These are phyloP conservation scores for Sanguinoderma infundibulare DNA, from an alignment of 1,284 basidiomycete genomes.

Conservation along the genomic window DNA sequence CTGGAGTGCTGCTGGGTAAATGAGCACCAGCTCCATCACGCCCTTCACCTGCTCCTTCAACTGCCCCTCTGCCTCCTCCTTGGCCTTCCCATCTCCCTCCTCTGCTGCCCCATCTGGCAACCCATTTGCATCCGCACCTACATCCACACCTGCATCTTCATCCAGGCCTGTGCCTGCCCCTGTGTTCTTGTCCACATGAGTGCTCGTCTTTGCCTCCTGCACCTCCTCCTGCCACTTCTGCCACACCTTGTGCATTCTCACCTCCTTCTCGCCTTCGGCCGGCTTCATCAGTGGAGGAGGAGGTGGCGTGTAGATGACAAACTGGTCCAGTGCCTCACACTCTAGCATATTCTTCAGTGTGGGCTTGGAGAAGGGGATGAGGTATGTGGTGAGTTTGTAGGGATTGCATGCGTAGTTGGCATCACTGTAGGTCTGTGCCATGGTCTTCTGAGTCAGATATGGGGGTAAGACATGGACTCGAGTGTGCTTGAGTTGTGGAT, in stretches of 20 bases:
- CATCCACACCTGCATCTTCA: neutral
- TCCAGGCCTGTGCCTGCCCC: neutral
- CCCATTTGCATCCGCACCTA: neutral
- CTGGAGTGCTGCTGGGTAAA: neutral
- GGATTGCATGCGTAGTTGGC: neutral
- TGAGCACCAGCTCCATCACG: neutral
- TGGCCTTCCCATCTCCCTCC: too few relatives aligned
- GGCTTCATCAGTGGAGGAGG: neutral
- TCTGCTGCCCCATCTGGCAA: neutral
- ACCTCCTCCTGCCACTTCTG: conserved; percentile 3
- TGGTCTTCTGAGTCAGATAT: neutral
- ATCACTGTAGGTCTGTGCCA: neutral
- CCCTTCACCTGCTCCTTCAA: neutral
- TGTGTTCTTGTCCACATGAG: neutral
- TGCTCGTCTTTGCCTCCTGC: conserved; percentile 2
- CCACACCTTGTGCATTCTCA: neutral
- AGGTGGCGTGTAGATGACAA: neutral
- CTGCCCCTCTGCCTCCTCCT: neutral
- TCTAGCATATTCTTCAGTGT: neutral
- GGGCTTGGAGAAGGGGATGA: neutral
- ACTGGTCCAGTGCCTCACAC: neutral
- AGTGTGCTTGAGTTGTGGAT: neutral
- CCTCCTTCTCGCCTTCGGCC: conserved; percentile 2
- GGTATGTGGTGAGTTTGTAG: neutral
- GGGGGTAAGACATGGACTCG: neutral